Base-by-base conservation (phyloP, 164 flowering plant species). In the Protea cynaroides region DNA sequence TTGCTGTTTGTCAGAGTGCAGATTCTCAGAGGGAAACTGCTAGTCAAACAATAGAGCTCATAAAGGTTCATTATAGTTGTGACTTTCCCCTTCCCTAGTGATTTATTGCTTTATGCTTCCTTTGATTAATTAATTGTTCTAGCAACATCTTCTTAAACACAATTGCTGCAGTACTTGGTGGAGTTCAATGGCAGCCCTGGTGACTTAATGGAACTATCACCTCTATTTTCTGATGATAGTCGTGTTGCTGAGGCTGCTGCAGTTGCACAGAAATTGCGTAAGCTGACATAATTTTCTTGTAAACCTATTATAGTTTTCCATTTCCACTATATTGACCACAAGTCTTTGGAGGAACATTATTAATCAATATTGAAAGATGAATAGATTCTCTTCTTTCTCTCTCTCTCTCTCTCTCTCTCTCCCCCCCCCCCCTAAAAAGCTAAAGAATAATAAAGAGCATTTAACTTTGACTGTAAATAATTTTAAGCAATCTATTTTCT, bases 191-290 rank as follows among this genome's bases (percentile, higher is more conserved):
- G 99, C 84, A 92, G 94, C 72, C 97, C 97, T 0, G 97, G 99
- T 6, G 97, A 92, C 71, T 81, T 95, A 58, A 90, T 95, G 95
- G 99, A 92, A 68, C 91, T 95, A 65, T 92, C 99, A 71, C 89
- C 99, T 51, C 78, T 95, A 24, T 95, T 95, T 76, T 90, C 99
- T 73, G 99, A 95, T 76, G 97, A 95, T 61, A 92, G 97, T 70
- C 97, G 96, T 71, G 99, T 95, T 81, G 97, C 99, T n/a, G 97
- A 95, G 73, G 99, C 99, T 63, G 97, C 99, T 69, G 83, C 96
- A 71, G 83, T 90, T 76, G 97, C 99, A 40, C 97, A 95, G 69
- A 95, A 95, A 85, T 79, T 95, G 75, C 84, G 97, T 95, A 88
- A 78, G 91, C 59, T 69, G 57, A 36, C 8, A 49, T 40, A 34